Evolutionary conservation across 768 basidiomycete genomes (phyloP), one percentile per base, ranked within the genome.

Genomic region (Crassisporium funariophilum): DNA sequence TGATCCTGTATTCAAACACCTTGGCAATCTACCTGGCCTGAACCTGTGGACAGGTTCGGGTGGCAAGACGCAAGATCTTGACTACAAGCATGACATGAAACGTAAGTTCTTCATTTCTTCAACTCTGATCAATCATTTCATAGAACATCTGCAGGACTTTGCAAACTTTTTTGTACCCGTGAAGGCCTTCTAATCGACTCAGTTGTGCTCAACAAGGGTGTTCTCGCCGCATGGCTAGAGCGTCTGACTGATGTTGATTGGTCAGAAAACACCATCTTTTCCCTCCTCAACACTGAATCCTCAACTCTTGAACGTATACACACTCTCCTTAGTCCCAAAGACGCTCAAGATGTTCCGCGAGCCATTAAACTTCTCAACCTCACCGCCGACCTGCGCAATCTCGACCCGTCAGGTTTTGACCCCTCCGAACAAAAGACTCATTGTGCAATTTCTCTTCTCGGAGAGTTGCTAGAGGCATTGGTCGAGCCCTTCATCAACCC

Each of bases 271-370:
- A 45, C 17, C 11, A 49, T 53, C 2, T 49, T 41, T 23, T 46
- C 55, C 1, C 50, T 55, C 27, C 46, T 56, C 11, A 49, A 56
- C 21, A 25, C 44, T 12, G 37, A 41, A 16, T 37, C 43, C 3
- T 41, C 46, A 9, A 31, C 23, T 5, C 11, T 5, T 9, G 24
- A 57, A 8, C 21, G 38, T 13, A 49, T 63, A 0, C 44, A 56
- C 9, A 46, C 33, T 38, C 58, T 69, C n/a, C 52, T 68, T 4
- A 54, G 54, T 38, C 66, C 63, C 0, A 58, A 58, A 21, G 63
- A 64, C 47, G 44, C 54, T 10, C 67, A 69, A 47, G 58, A 69
- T 48, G 67, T 69, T n/a, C 66, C 67, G 0, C 46, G 55, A 17
- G 64, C 65, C 0, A 55, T 66, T 13, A 52, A 65, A 27, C 59